Evolutionary conservation across 2,329 filamentous ascomycete species (phyloP).

Genomic region (Sclerotinia minor): DNA sequence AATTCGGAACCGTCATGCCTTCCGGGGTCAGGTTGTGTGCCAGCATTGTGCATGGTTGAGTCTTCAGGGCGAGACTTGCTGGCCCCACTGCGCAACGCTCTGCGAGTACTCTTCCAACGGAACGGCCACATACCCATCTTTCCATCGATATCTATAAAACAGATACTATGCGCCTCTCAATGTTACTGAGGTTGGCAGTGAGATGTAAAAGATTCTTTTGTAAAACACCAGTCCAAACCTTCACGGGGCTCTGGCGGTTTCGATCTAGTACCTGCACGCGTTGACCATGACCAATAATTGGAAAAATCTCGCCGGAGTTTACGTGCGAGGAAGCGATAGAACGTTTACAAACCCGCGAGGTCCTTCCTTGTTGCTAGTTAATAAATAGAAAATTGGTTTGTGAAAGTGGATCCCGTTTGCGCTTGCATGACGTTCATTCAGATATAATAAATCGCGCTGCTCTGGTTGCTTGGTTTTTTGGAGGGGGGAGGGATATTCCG

Average conservation of each 20-base stretch:
- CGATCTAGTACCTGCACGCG: slow-evolving; percentile 22
- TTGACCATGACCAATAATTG: slow-evolving; percentile 21
- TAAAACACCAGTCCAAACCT: background rate
- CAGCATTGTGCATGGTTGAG: slow-evolving; percentile 44
- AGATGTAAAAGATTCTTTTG: background rate
- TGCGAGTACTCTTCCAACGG: slow-evolving; percentile 69
- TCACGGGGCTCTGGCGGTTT: slow-evolving; percentile 3
- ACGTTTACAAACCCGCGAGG: slow-evolving; percentile 21
- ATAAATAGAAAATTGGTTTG: slow-evolving; percentile 20
- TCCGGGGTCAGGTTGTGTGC: slow-evolving; percentile 35
- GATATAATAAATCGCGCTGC: background rate
- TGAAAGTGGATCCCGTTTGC: slow-evolving; percentile 19
- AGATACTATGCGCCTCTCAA: slow-evolving; percentile 24
- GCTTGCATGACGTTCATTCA: slow-evolving; percentile 24
- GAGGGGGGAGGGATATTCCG: background rate
- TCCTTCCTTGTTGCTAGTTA: slow-evolving; percentile 25
- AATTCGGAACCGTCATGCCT: slow-evolving; percentile 42
- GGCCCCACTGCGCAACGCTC: slow-evolving; percentile 55
- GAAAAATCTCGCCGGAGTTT: slow-evolving; percentile 10
- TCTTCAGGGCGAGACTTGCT: slow-evolving; percentile 56
- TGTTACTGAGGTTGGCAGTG: slow-evolving; percentile 20
- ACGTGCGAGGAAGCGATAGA: slow-evolving; percentile 7
- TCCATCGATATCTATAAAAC: slow-evolving; percentile 34
- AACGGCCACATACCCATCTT: slow-evolving; percentile 84
- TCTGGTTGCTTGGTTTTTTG: background rate